Evolutionary conservation across 2,329 filamentous ascomycete genomes (phyloP).

Genomic region (Aureobasidium sp.): DNA sequence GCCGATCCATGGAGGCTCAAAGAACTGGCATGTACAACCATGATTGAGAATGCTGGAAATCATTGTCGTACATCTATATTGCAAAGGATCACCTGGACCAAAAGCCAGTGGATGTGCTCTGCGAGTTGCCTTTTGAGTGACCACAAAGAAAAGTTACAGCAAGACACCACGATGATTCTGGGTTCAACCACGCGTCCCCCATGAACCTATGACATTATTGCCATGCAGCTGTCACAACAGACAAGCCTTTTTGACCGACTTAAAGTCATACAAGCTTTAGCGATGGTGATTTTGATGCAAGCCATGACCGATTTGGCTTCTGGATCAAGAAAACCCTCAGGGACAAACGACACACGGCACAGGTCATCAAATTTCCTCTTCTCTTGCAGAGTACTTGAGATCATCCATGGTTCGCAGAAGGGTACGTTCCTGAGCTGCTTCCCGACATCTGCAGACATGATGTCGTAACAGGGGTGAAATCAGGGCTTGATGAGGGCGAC

Average conservation of each 20-base stretch:
- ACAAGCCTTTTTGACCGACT: neutral
- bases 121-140: neutral
- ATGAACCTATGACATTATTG: neutral
- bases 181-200: neutral
- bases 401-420: neutral
- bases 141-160: neutral
- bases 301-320: neutral
- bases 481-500: neutral
- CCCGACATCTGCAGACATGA: neutral
- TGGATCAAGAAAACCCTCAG: neutral
- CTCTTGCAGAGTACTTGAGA: neutral
- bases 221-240: neutral
- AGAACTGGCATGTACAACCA: neutral
- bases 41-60: neutral
- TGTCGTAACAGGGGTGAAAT: neutral
- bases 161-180: too few relatives aligned
- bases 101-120: neutral
- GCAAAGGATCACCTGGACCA: neutral
- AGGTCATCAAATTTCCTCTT: neutral
- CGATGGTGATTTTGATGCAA: neutral
- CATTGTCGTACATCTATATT: neutral
- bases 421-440: neutral
- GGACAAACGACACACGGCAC: neutral
- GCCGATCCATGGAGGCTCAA: neutral
- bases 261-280: slow-evolving; percentile 7